Base-by-base conservation (phyloP, 1,284 basidiomycete species). In the Tilletia horrida region DNA sequence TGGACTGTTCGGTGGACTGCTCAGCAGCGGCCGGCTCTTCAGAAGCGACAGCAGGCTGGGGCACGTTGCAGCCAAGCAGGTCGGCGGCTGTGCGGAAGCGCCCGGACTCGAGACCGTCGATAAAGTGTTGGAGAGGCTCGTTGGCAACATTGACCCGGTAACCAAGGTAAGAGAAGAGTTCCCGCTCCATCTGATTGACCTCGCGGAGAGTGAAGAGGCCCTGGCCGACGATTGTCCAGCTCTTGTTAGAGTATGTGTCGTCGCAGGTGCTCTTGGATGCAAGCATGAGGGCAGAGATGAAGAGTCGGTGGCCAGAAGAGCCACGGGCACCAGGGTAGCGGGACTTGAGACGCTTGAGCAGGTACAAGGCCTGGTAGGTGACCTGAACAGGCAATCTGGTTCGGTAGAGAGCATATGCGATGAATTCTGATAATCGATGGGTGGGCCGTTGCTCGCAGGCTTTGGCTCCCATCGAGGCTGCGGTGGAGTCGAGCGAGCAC, bases 161-260 rank as follows among this genome's bases (percentile, higher is more conserved):
- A 63, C 76, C 80, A 29, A 81, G 74, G 66, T 80, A 81, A n/a
- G 74, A 76, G 43, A 82, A 80, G 31, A 82, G 72, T 68, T 82
- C 81, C 43, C 81, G 76, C 69, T 82, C 81, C 78, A 82, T 81
- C 68, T 81, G 80, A 69, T 82, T 82, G 65, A 82, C 72, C 67
- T 82, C 81, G 42, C 75, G 75, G 27, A 81, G 67, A 52, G 71
- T 73, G 66, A 82, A 81, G 50, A 82, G 70, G 23, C 78, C 78
- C 62, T 82, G 81, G 25, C 80, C 75, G 50, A 81, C 81, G 55
- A 82, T 80, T 64, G 78, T 74, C 81, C 81, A 82, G 67, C 74
- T 76, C 72, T 81, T 81, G 76, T 82, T 82, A 16, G 73, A 76
- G 72, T 81, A 82, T 42, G 77, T 76, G 66, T 82, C 81, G 69